Percentiles rank a stretch among this genome's conserved stretches.
Evolutionary conservation across 1,139 yeast species (phyloP).

Genomic region (Taphrina communis): DNA sequence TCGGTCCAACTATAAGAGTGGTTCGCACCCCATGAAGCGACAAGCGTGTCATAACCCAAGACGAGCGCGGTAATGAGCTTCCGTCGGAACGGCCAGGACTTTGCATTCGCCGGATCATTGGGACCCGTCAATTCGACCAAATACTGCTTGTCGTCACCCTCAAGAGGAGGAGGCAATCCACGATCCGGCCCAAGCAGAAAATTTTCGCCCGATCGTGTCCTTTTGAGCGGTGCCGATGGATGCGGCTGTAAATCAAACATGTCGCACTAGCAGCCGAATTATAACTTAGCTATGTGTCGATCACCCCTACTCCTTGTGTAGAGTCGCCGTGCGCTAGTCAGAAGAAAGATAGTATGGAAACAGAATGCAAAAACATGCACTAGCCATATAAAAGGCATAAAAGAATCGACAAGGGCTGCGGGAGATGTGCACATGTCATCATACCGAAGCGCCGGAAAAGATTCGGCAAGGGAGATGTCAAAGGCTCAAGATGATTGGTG

Average conservation of each 20-base stretch:
- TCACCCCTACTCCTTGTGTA: no score
- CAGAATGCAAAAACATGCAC: no score
- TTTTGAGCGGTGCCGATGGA: conserved; percentile 11
- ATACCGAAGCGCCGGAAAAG: neutral
- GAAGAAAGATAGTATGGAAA: no score
- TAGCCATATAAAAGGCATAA: neutral
- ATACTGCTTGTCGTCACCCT: conserved; percentile 11
- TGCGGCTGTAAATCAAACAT: conserved; percentile 22
- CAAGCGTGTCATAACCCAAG: conserved; percentile 57
- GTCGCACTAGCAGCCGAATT: neutral
- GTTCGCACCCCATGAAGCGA: conserved; percentile 59
- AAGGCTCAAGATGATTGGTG: no score
- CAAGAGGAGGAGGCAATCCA: conserved; percentile 15
- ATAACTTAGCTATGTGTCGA: no score
- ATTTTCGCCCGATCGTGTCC: conserved; percentile 11
- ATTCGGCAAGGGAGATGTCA: no score
- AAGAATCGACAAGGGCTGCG: neutral
- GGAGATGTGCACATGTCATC: conserved; percentile 1
- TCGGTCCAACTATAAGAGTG: conserved; percentile 51
- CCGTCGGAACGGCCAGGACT: conserved; percentile 17
- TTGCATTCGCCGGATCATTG: conserved; percentile 14
- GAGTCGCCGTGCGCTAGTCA: no score
- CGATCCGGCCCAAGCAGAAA: conserved; percentile 15
- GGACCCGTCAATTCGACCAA: conserved; percentile 23
- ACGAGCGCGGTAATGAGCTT: conserved; percentile 47